Evolutionary conservation across 139 green algal genomes (phyloP), one percentile per base, ranked within the genome.

Genomic region (Ostreobium quekettii): DNA sequence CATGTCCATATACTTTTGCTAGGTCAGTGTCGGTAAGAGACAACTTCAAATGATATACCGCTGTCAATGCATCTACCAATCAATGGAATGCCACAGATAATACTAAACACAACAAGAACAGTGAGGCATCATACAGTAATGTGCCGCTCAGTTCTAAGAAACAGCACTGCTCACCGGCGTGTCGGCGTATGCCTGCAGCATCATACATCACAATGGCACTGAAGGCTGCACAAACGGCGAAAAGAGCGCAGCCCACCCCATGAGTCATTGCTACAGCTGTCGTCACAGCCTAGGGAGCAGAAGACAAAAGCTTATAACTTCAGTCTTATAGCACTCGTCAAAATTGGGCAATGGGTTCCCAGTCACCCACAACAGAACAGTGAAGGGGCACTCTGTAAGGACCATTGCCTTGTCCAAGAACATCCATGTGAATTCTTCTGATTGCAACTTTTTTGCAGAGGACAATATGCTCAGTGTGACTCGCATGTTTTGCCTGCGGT

Each of bases 141-240:
- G 24, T 31, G 30, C 19, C n/a, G n/a, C n/a, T n/a, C n/a, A n/a
- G n/a, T n/a, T n/a, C n/a, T n/a, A n/a, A n/a, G n/a, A n/a, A n/a
- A n/a, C n/a, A n/a, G n/a, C n/a, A n/a, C n/a, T n/a, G n/a, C 75
- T 75, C 80, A 78, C 92, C 92, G 39, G 93, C 93, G 71, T 98
- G 93, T 28, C 84, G 74, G 29, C 93, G 77, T 37, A 98, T 91
- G 28, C 87, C 87, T 39, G 93, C 91, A 1, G 93, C 93, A 75
- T 98, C 93, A 70, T 98, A 98, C 93, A 98, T 98, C 24, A 97
- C 91, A 35, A 98, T 95, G 5, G 89, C 72, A 49, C 75, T 93
- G 85, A 98, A 96, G 22, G 76, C 87, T 2, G 95, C 70, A n/a
- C 70, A 78, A 22, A 95, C 66, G 0, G 93, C 86, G 72, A 98